Evolutionary conservation across 2,329 filamentous ascomycete genomes (phyloP), one percentile per base, ranked within the genome.

Genomic region (Colletotrichum sp.): DNA sequence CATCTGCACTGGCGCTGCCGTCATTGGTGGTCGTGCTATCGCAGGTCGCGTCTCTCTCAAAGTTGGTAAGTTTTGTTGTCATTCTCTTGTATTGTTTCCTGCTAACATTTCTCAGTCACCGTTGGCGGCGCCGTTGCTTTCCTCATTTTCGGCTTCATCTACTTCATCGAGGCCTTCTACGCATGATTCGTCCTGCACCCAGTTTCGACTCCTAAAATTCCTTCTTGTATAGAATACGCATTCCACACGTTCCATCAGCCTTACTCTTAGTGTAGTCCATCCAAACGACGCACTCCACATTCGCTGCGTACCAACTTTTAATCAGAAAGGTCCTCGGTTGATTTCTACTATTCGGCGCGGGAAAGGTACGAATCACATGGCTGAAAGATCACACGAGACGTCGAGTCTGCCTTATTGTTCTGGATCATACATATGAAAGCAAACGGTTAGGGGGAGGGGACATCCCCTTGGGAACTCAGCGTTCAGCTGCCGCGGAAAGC

Each of bases 1-100:
- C 61, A 92, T 96, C 78, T 99, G 97, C 87, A 99, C 97, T 8
- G 94, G 94, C 63, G 93, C 95, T 26, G 97, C 97, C 57, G 97
- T 99, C 52, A 90, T 99, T 76, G 97, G 97, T 58, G 97, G 97
- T 13, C 91, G 95, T 80, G 96, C 97, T 67, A 95, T 99, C 84
- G 97, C 97, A 57, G 97, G 97, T 36, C 94, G 91, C 83, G 97
- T 99, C 79, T 99, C 96, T 87, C 92, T 99, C 87, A 94, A 95
- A 90, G 94, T 98, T 88, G 95, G 96, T 98, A 92, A 90, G 95
- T 94, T 6, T 77, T 64, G 38, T 57, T 32, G n/a, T 63, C 28
- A n/a, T 34, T 24, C n/a, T 9, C 18, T 55, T 9, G 10, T 16
- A 30, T 24, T 16, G 12, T 55, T 24, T 21, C 75, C 74, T 78